These are phyloP conservation scores for Pouteria glomerata DNA, from an alignment of 148 eudicot genomes.

Conservation along the genomic window DNA sequence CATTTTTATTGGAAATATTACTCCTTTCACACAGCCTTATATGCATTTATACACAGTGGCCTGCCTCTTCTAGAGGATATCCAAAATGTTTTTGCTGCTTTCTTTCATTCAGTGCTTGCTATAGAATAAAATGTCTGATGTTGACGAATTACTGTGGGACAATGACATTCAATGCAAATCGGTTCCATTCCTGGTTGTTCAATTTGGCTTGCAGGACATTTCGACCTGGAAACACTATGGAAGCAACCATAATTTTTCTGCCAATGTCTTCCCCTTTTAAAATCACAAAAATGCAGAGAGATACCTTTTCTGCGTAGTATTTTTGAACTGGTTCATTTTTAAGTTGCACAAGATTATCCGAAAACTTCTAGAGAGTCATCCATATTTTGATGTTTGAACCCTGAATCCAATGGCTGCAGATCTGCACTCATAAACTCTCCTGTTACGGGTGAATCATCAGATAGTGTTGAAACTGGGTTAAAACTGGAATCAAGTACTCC, in stretches of 20 bases:
- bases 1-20: too few species aligned
- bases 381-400: background rate
- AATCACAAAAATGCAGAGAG: too few species aligned
- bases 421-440: slow-evolving; percentile 70
- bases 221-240: background rate
- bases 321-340: background rate
- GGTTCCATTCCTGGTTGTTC: too few species aligned
- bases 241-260: background rate
- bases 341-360: background rate
- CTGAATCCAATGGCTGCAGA: slow-evolving; percentile 35
- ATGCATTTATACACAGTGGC: too few species aligned
- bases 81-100: too few species aligned
- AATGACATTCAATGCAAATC: too few species aligned
- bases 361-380: background rate
- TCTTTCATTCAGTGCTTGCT: background rate
- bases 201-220: too few species aligned
- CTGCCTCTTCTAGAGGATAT: too few species aligned
- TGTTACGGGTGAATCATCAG: slow-evolving; percentile 43
- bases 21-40: too few species aligned
- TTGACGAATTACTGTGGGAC: background rate
- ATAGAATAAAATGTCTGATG: background rate
- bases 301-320: too few species aligned
- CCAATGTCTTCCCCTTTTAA: background rate
- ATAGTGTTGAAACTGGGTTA: slow-evolving; percentile 26
- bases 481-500: slow-evolving; percentile 27